Evolutionary conservation across 2,329 filamentous ascomycete genomes (phyloP).

Genomic region (Tetracladium maxilliforme): DNA sequence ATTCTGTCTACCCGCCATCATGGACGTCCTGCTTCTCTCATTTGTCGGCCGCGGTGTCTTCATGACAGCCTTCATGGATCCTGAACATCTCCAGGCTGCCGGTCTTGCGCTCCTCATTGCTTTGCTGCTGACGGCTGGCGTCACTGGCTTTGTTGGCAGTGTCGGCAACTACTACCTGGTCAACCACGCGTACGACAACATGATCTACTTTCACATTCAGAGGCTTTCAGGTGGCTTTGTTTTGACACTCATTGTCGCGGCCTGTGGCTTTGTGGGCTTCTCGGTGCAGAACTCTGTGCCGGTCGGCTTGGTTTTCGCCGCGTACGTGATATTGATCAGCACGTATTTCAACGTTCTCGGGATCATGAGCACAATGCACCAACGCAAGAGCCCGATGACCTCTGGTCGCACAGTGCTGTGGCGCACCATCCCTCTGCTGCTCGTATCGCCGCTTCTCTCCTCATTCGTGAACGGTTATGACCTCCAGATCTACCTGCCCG

Average conservation of each 20-base stretch:
- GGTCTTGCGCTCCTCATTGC: conserved; percentile 40
- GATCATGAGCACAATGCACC: conserved; percentile 16
- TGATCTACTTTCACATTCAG: conserved; percentile 25
- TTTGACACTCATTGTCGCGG: conserved; percentile 16
- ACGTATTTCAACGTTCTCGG: conserved; percentile 44
- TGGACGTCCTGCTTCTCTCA: conserved; percentile 44
- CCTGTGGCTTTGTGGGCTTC: conserved; percentile 35
- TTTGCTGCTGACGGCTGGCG: conserved; percentile 40
- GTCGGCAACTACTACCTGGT: conserved; percentile 47
- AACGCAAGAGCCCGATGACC: conserved; percentile 32
- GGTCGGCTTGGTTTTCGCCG: conserved; percentile 39
- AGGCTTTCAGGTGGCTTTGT: conserved; percentile 31
- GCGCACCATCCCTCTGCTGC: conserved; percentile 35
- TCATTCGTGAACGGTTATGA: conserved; percentile 35
- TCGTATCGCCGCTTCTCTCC: conserved; percentile 40
- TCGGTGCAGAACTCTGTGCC: conserved; percentile 24
- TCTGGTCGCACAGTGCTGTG: conserved; percentile 43
- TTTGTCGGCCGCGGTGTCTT: conserved; percentile 45
- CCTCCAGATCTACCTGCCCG: conserved; percentile 36
- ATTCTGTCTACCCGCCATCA: conserved; percentile 45
- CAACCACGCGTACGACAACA: conserved; percentile 32
- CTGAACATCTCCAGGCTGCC: conserved; percentile 35
- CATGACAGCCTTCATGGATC: conserved; percentile 39
- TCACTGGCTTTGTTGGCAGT: conserved; percentile 48
- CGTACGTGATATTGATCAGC: conserved; percentile 41